Percentiles rank a stretch among this genome's conserved stretches.
Conservation (phyloP, 257 asterid species). For the Leonotis leonurus region DNA sequence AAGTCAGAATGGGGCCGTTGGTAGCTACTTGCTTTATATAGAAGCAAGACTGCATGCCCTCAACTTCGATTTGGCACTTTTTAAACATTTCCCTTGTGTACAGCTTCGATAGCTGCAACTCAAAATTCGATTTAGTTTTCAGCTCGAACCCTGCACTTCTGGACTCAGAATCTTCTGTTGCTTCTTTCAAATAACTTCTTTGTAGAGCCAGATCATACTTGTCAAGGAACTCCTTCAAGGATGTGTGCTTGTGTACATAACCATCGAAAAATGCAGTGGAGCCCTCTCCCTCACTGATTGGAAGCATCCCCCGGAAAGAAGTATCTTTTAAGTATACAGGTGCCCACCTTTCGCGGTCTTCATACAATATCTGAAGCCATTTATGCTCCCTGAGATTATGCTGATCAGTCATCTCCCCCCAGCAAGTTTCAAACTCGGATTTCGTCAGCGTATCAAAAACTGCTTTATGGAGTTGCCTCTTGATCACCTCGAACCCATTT, state of each 20-base stretch:
- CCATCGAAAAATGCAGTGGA: conserved; percentile 40
- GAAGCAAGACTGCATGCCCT: conserved; percentile 51
- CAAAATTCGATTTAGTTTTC: conserved; percentile 48
- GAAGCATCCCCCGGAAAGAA: conserved; percentile 39
- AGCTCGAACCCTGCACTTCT: conserved; percentile 32
- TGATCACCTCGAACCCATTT: conserved; percentile 44
- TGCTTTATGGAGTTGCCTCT: conserved; percentile 36
- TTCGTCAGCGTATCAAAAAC: conserved; percentile 48
- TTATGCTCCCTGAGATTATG: conserved; percentile 41
- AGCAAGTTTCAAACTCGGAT: conserved; percentile 42
- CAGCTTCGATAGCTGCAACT: conserved; percentile 49
- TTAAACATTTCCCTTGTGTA: conserved; percentile 46
- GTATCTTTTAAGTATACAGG: conserved; percentile 55
- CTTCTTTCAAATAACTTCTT: conserved; percentile 46
- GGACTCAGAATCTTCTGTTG: conserved; percentile 45
- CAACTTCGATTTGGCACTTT: conserved; percentile 46
- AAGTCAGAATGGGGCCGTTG: conserved; percentile 40
- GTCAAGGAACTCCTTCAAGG: conserved; percentile 49
- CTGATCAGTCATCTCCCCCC: conserved; percentile 42
- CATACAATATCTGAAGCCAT: conserved; percentile 47
- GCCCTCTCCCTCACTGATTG: conserved; percentile 30
- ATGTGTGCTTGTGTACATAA: conserved; percentile 52
- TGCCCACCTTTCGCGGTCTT: conserved; percentile 47
- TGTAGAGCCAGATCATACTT: conserved; percentile 53
- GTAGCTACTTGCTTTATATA: conserved; percentile 39